Evolutionary conservation across 2,329 filamentous ascomycete genomes (phyloP).

Genomic region (Neopestalotiopsis rosae): DNA sequence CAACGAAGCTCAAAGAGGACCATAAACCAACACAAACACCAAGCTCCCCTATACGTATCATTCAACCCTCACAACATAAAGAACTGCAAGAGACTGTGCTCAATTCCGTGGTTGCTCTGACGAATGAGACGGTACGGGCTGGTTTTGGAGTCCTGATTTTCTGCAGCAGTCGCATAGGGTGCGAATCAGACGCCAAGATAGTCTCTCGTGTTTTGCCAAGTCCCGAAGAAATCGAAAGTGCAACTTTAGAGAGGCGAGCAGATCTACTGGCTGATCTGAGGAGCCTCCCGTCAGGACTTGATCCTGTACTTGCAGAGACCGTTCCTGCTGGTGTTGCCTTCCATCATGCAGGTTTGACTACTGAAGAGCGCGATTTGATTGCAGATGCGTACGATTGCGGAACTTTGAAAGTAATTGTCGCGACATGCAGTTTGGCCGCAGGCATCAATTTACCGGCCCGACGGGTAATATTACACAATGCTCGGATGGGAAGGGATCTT

Average conservation of each 20-base stretch:
- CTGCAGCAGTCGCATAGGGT: conserved; percentile 70
- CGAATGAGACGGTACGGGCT: conserved; percentile 69
- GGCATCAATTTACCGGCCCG: conserved; percentile 78
- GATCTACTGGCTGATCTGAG: conserved; percentile 71
- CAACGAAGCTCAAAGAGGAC: conserved; percentile 52
- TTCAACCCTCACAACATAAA: conserved; percentile 62
- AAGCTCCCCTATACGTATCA: conserved; percentile 48
- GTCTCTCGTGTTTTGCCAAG: conserved; percentile 71
- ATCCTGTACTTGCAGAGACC: conserved; percentile 68
- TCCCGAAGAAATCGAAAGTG: conserved; percentile 48
- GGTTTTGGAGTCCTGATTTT: conserved; percentile 78
- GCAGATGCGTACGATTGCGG: conserved; percentile 74
- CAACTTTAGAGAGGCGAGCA: conserved; percentile 60
- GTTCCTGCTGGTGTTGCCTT: conserved; percentile 73
- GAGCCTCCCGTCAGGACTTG: conserved; percentile 69
- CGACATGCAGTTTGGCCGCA: conserved; percentile 80
- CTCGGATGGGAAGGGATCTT: conserved; percentile 76
- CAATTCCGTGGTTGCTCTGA: conserved; percentile 74
- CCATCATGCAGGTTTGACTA: conserved; percentile 75
- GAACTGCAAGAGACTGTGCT: conserved; percentile 69
- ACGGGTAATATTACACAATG: conserved; percentile 76
- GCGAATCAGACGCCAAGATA: conserved; percentile 70
- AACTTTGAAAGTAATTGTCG: conserved; percentile 72
- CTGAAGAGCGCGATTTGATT: conserved; percentile 76
- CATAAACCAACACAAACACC: conserved; percentile 38